A percentile compares a stretch with the other conserved stretches of the same genome.
These are phyloP conservation scores for Cryptosporidium canis DNA, from an alignment of 169 alveolate species.

Conservation along the genomic window DNA sequence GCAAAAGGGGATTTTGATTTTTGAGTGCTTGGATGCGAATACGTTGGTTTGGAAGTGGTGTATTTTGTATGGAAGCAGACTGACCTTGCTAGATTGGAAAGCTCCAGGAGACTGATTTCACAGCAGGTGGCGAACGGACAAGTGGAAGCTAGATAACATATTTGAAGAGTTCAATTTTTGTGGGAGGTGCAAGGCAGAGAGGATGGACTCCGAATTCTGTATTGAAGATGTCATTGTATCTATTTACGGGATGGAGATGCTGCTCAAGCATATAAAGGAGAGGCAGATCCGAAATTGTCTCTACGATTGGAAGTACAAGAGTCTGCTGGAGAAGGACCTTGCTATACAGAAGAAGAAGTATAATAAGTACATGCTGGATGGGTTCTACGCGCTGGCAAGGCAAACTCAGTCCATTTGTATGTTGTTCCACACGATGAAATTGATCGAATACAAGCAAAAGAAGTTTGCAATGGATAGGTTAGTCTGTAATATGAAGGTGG, in stretches of 20 bases:
- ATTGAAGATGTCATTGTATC: constrained; percentile 54
- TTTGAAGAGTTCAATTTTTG: neutral
- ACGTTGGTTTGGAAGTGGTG: no score
- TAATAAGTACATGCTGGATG: constrained; percentile 64
- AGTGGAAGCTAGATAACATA: neutral
- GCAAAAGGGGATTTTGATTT: neutral
- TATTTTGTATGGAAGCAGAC: no score
- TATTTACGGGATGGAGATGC: constrained; percentile 32
- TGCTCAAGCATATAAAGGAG: constrained; percentile 45
- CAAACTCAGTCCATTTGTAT: constrained; percentile 65
- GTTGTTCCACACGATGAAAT: constrained; percentile 31
- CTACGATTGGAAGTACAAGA: constrained; percentile 60
- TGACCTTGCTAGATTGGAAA: no score
- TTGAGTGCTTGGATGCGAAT: neutral
- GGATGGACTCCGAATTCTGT: neutral
- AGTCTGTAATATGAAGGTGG: neutral
- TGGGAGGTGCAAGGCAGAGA: neutral
- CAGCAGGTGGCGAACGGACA: neutral
- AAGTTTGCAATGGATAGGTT: constrained; percentile 21
- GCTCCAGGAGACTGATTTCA: neutral
- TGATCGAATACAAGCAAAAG: constrained; percentile 25
- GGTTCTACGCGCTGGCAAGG: constrained; percentile 66
- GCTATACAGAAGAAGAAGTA: constrained; percentile 36
- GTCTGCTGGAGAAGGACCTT: constrained; percentile 17
- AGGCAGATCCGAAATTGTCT: constrained; percentile 33